phyloP scores from a whole-genome alignment of 352 stramenopile genomes.

The Pythium utonaiense region DNA sequence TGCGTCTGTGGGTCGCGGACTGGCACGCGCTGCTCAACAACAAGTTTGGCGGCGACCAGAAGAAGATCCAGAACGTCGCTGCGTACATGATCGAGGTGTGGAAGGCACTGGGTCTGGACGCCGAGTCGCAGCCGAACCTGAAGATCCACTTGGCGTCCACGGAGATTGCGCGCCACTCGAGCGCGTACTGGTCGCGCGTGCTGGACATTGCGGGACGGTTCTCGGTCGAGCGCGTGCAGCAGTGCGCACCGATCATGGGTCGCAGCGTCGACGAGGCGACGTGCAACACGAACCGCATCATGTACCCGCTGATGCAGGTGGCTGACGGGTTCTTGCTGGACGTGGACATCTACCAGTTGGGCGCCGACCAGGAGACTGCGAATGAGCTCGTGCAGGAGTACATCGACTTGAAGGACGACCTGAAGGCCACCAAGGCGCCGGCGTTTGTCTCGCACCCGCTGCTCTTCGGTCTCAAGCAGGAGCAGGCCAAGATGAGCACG shows the following conservation, averaged over 20 bases:
- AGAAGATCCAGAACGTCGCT: conserved; percentile 94
- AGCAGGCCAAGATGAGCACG: conserved; percentile 99
- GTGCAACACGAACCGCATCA: conserved; percentile 91
- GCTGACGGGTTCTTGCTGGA: conserved; percentile 98
- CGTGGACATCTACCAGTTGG: conserved; percentile 98
- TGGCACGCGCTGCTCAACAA: conserved; percentile 99
- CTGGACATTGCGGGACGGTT: conserved; percentile 89
- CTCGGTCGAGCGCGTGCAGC: conserved; percentile 92
- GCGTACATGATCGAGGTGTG: conserved; percentile 99
- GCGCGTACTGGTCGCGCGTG: conserved; percentile 92
- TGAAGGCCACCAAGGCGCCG: conserved; percentile 44
- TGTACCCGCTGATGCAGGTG: conserved; percentile 98
- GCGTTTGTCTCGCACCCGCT: conserved; percentile 98
- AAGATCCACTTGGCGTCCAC: conserved; percentile 98
- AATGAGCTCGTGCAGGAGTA: conserved; percentile 97
- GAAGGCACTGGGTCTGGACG: conserved; percentile 97
- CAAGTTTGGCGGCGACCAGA: conserved; percentile 98
- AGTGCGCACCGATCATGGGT: conserved; percentile 99
- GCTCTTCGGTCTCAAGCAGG: conserved; percentile 97
- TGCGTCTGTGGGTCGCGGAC: conserved; percentile 98
- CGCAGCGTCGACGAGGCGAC: conserved; percentile 76
- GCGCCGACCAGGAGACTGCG: conserved; percentile 95
- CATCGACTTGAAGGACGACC: conserved; percentile 85
- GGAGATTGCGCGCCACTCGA: conserved; percentile 87
- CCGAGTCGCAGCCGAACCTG: conserved; percentile 86